Evolutionary conservation across 208 protist genomes (phyloP).

Genomic region (Leishmania lainsoni): DNA sequence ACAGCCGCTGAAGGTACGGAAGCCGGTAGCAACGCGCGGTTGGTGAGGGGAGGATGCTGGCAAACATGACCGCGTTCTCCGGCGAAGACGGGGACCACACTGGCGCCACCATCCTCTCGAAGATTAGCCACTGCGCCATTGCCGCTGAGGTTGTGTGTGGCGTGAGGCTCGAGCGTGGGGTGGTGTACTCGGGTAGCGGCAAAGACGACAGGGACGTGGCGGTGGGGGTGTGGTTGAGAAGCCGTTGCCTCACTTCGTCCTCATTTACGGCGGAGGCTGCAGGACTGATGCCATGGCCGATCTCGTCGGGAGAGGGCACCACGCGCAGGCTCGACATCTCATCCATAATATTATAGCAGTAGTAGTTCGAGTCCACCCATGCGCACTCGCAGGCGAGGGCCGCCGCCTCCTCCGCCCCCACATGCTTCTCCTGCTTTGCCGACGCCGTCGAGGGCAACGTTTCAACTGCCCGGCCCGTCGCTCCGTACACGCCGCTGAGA

Average conservation of each 20-base stretch:
- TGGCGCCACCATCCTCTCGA: not conserved
- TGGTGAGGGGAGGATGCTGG: not conserved
- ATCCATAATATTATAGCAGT: conserved; percentile 41
- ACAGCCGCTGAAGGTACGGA: conserved; percentile 43
- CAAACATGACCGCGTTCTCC: not conserved
- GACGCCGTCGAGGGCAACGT: not conserved
- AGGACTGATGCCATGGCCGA: not conserved
- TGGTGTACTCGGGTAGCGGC: not conserved
- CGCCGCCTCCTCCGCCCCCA: conserved; percentile 23
- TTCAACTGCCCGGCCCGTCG: not conserved
- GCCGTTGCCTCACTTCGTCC: conserved; percentile 9
- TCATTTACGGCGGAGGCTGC: conserved; percentile 9
- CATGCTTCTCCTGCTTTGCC: not conserved
- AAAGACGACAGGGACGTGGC: not conserved
- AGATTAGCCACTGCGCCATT: not conserved
- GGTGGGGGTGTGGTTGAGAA: conserved; percentile 12
- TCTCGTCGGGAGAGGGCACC: conserved; percentile 23
- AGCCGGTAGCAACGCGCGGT: conserved; percentile 27
- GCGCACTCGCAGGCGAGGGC: conserved; percentile 34
- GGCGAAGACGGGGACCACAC: not conserved
- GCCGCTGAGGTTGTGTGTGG: not conserved
- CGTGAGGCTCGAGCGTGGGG: not conserved
- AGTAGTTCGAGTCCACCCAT: conserved; percentile 40
- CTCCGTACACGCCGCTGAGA: conserved; percentile 1
- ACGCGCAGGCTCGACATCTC: conserved; percentile 38